Base-by-base conservation (phyloP, 1,284 basidiomycete genomes). In the Tranzscheliella williamsii region DNA sequence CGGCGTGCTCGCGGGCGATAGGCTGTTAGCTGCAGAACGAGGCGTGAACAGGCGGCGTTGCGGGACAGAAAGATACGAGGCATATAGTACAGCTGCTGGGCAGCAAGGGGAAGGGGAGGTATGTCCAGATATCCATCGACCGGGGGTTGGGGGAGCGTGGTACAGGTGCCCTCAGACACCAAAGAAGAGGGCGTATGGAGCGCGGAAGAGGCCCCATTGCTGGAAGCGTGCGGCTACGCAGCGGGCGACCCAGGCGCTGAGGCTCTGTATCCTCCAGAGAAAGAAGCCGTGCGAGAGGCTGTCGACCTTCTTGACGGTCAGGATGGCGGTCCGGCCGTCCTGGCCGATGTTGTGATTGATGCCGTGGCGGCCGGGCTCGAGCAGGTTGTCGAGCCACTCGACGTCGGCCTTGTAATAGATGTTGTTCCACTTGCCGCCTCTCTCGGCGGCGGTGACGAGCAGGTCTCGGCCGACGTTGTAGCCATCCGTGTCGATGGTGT, bases 321-420 rank as follows among this genome's bases (percentile, higher is more conserved):
- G 41, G 2, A 76, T 55, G 6, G 72, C 73, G 9, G 70, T 70
- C 21, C 67, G 49, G 17, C 75, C 73, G 38, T 76, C 75, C 33
- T 70, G 65, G 2, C 52, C 49, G 30, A 76, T 78, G 24, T 74
- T 73, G 51, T 79, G 78, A 26, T 78, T 78, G 52, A 79, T 72
- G 13, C 77, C 75, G 17, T 72, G 60, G 12, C 41, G 52, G 1
- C 78, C 78, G 0, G 69, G 39, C 18, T 56, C 49, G 4, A 78
- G 34, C n/a, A 79, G 50, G 0, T 69, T 72, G 13, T 75, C 72
- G 18, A 75, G 42, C 66, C 70, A 79, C 16, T 73, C 68, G 12
- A 73, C 67, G 2, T 50, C 39, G 3, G 76, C 72, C 34, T 63
- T 65, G 71, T 75, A 79, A 12, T 65, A 63, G 17, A 71, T 43